Evolutionary conservation across 192 early-diverging fungal genomes (phyloP), one percentile per base, ranked within the genome.

Genomic region (Coemansia sp.): DNA sequence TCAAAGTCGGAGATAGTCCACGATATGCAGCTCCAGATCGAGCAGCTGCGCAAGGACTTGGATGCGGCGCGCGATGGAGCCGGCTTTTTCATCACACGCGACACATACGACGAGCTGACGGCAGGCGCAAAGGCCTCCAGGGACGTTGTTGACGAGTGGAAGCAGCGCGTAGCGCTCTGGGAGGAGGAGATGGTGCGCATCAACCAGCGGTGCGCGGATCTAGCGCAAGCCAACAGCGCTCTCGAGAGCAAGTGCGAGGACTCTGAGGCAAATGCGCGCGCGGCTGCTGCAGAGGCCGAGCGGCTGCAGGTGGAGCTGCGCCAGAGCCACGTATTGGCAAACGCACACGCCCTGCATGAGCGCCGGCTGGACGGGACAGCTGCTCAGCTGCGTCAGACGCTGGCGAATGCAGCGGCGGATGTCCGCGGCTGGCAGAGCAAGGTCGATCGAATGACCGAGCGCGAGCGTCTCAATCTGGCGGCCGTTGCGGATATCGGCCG

Each of bases 1-100:
- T 92, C 90, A 9, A 94, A 92, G 69, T 88, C 87, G n/a, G 89
- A 87, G 1, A 85, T 96, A 23, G 84, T 98, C 39, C 86, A 90
- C 48, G 93, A 95, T 41, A 92, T 94, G 78, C 86, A 88, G 50
- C 61, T 75, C 38, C 85, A 93, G 59, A 94, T 97, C 49, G 92
- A 95, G 57, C 84, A 90, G 38, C 85, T 97, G 8, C 87, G 89
- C 67, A 70, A 83, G 5, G 95, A 97, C 58, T 73, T 99, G 63
- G 79, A 85, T 56, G 93, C 92, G 0, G 84, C 93, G 0, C 87
- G 95, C 13, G 92, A 95, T 7, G 92, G 90, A 61, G 90, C 89
- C 50, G 96, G 96, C 0, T 88, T 96, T 53, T 96, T 85, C 61
- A 71, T 97, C 56, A 80, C 91, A 0, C 72, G 71, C 11, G 86